A percentile compares a stretch with the other conserved stretches of the same genome.
Evolutionary conservation across 2,329 filamentous ascomycete genomes (phyloP).

Genomic region (Didymella glomerata): DNA sequence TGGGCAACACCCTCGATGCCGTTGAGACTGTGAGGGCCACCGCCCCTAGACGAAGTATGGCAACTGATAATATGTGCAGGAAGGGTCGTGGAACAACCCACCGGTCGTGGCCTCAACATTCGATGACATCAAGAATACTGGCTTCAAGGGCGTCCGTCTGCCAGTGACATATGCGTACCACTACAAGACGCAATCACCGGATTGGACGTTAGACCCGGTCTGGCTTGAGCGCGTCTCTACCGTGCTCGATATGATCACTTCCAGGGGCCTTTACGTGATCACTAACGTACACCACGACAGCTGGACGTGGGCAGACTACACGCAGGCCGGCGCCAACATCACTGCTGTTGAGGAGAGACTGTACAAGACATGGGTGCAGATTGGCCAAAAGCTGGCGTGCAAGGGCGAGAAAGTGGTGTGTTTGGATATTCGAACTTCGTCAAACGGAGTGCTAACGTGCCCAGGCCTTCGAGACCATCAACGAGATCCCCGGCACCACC

Average conservation of each 20-base stretch:
- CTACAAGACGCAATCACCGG: slow-evolving; percentile 60
- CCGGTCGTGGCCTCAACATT: slow-evolving; percentile 61
- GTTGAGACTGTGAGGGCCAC: slow-evolving; percentile 44
- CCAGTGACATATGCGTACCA: slow-evolving; percentile 69
- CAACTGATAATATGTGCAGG: slow-evolving; percentile 32
- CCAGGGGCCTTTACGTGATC: slow-evolving; percentile 61
- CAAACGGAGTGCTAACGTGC: background rate
- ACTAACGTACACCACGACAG: slow-evolving; percentile 69
- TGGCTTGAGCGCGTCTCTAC: slow-evolving; percentile 67
- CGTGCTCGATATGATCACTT: slow-evolving; percentile 65
- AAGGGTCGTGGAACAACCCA: slow-evolving; percentile 68
- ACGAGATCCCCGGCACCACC: slow-evolving; percentile 65
- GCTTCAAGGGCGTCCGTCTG: slow-evolving; percentile 67
- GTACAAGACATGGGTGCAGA: slow-evolving; percentile 65
- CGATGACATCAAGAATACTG: slow-evolving; percentile 60
- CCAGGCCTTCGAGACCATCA: slow-evolving; percentile 65
- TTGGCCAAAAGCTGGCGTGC: slow-evolving; percentile 63
- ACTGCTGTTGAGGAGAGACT: slow-evolving; percentile 66
- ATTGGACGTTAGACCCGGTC: slow-evolving; percentile 62
- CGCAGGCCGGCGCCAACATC: slow-evolving; percentile 56
- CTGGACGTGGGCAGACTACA: slow-evolving; percentile 66
- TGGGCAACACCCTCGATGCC: slow-evolving; percentile 68
- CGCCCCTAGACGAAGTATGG: background rate
- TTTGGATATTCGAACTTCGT: background rate
- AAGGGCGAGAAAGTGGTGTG: slow-evolving; percentile 59